Conservation (phyloP, 2,329 filamentous ascomycete species). For the Fusarium temperatum region DNA sequence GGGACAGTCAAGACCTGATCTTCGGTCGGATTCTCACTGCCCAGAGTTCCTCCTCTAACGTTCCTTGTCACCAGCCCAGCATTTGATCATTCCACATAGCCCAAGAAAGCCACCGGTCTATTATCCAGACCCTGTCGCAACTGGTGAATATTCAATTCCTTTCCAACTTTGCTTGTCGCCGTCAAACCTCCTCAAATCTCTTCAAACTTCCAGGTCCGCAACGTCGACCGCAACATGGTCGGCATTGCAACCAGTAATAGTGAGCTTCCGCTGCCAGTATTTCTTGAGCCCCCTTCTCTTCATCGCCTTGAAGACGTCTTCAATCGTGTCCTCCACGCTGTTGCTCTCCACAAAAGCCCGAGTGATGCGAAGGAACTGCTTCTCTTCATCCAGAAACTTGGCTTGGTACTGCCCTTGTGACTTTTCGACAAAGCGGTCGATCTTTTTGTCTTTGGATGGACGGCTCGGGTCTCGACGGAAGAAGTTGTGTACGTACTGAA, state of each 20-base stretch:
- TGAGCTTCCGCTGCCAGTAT: neutral
- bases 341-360: neutral
- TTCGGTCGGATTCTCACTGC: neutral
- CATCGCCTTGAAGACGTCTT: neutral
- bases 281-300: fast-evolving
- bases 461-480: neutral
- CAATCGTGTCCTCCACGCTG: neutral
- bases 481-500: neutral
- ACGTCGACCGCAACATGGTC: neutral
- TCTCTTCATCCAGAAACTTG: neutral
- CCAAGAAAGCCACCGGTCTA: neutral
- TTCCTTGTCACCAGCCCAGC: neutral
- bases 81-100: neutral
- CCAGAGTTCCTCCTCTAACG: neutral
- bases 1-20: neutral
- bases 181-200: neutral
- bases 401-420: neutral
- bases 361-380: neutral
- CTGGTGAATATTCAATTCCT: neutral
- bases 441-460: neutral
- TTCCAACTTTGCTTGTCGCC: neutral
- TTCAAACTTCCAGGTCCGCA: neutral
- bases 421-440: neutral
- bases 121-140: neutral
- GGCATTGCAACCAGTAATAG: neutral